Conservation (phyloP, 148 eudicot species). For the Silene latifolia region DNA sequence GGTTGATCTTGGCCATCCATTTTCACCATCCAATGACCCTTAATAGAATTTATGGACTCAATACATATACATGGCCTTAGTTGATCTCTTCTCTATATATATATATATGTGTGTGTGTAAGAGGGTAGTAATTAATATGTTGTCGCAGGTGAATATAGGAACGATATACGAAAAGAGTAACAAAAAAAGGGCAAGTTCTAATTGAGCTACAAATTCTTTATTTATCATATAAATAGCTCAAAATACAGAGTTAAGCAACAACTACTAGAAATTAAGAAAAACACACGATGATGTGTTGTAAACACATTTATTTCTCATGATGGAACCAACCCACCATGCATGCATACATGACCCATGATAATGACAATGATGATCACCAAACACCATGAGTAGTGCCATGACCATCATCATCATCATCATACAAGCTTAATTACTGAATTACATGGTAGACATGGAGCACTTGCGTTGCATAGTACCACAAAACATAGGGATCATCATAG, state of each 20-base stretch:
- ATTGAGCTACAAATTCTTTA: background rate
- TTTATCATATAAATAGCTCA: background rate
- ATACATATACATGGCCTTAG: no score
- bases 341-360: background rate
- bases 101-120: no score
- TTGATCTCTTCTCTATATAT: no score
- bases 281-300: background rate
- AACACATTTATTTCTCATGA: background rate
- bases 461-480: slow-evolving; percentile 12
- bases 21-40: no score
- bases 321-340: no score
- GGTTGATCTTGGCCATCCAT: no score
- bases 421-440: background rate
- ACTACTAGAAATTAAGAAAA: no score
- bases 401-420: background rate
- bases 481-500: slow-evolving; percentile 22
- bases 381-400: background rate
- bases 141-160: no score
- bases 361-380: background rate
- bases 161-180: no score
- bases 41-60: no score
- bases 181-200: no score
- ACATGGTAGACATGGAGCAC: slow-evolving; percentile 18
- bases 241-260: background rate
- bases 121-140: no score